phyloP scores from a whole-genome alignment of 2,329 filamentous ascomycete species.

The Penicillium sumatraense region DNA sequence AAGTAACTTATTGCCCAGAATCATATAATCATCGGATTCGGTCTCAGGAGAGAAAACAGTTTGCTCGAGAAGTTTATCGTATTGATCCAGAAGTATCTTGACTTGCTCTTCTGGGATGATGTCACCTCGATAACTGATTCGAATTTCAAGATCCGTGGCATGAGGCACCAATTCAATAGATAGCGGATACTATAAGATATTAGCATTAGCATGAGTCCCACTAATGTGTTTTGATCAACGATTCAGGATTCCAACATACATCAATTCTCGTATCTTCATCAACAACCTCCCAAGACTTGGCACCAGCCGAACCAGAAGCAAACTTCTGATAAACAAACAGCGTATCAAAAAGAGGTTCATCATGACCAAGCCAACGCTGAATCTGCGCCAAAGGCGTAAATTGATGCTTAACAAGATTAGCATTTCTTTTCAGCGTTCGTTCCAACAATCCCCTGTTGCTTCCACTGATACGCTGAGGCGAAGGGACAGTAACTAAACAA shows the following conservation, averaged over 20 bases:
- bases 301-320: conserved; percentile 23
- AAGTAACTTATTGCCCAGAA: conserved; percentile 43
- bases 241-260: conserved; percentile 37
- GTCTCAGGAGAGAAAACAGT: conserved; percentile 57
- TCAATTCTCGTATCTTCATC: conserved; percentile 73
- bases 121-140: conserved; percentile 68
- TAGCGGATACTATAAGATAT: conserved; percentile 63
- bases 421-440: conserved; percentile 69
- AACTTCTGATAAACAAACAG: conserved; percentile 81
- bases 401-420: conserved; percentile 69
- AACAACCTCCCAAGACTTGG: conserved; percentile 61
- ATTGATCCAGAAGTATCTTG: conserved; percentile 68
- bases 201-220: background rate
- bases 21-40: conserved; percentile 45
- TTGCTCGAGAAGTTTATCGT: conserved; percentile 68
- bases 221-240: background rate
- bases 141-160: conserved; percentile 58
- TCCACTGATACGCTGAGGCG: conserved; percentile 61
- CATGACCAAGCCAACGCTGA: conserved; percentile 70
- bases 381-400: conserved; percentile 72
- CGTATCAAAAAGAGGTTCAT: conserved; percentile 77
- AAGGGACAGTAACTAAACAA: conserved; percentile 79
- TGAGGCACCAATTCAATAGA: conserved; percentile 77
- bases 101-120: conserved; percentile 73
- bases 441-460: conserved; percentile 63